These are phyloP conservation scores for Sophora flavescens DNA, from an alignment of 306 rosid species.

Conservation along the genomic window DNA sequence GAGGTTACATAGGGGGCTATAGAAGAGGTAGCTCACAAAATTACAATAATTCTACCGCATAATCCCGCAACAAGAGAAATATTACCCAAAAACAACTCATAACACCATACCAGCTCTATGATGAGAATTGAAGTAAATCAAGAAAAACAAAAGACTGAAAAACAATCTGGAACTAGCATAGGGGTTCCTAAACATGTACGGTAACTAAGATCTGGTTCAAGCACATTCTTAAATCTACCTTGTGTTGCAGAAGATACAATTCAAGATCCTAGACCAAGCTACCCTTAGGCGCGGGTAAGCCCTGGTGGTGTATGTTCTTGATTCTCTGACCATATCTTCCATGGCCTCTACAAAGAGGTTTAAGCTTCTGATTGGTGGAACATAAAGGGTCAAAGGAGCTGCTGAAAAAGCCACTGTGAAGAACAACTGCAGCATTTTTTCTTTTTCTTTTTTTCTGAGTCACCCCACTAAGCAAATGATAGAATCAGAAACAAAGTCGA, in stretches of 20 bases:
- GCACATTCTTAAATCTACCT: slow-evolving; percentile 54
- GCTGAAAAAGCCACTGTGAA: slow-evolving; percentile 84
- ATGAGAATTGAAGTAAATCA: not conserved
- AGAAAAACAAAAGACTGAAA: not conserved
- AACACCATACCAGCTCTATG: not conserved
- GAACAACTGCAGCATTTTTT: slow-evolving; percentile 65
- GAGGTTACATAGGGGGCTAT: not conserved
- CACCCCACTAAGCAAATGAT: not conserved
- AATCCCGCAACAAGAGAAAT: slow-evolving; percentile 27
- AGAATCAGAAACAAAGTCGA: slow-evolving; percentile 14
- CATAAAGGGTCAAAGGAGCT: slow-evolving; percentile 77
- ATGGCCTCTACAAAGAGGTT: slow-evolving; percentile 76
- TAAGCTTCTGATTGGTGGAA: slow-evolving; percentile 84
- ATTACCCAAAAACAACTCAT: slow-evolving; percentile 5
- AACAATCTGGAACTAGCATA: not conserved
- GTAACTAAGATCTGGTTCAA: not conserved
- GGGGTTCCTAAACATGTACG: not conserved
- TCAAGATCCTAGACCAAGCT: slow-evolving; percentile 73
- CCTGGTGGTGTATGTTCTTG: slow-evolving; percentile 56
- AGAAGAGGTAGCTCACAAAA: not conserved
- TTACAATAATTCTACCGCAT: slow-evolving; percentile 23
- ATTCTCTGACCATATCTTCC: slow-evolving; percentile 66
- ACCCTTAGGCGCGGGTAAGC: slow-evolving; percentile 68
- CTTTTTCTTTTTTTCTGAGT: not conserved
- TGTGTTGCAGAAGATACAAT: slow-evolving; percentile 67